Conservation (phyloP, 192 early-diverging fungal species). For the Backusella macrospora region DNA sequence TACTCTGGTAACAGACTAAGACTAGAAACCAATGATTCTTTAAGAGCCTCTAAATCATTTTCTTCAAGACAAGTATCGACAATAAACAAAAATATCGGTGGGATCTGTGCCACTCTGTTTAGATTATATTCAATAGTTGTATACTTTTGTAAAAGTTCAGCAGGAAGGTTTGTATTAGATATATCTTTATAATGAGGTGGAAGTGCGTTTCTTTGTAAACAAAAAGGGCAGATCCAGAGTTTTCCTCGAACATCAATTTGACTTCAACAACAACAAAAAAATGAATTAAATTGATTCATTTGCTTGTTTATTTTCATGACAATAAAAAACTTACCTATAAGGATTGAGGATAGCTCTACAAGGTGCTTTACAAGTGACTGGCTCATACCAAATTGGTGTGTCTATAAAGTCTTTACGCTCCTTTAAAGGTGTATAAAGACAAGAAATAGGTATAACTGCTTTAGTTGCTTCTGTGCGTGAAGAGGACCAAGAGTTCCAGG, state of each 20-base stretch:
- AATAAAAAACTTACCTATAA: constrained; percentile 73
- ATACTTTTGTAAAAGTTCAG: constrained; percentile 88
- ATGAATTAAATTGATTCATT: not conserved
- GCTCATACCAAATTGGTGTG: constrained; percentile 91
- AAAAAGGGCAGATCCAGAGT: constrained; percentile 99
- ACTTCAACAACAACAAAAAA: constrained; percentile 46
- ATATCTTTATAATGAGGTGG: constrained; percentile 98
- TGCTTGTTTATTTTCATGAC: not conserved
- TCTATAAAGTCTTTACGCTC: constrained; percentile 79
- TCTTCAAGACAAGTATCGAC: constrained; percentile 97
- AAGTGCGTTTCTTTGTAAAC: constrained; percentile 94
- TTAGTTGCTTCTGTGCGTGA: constrained; percentile 93
- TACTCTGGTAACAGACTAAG: constrained; percentile 90
- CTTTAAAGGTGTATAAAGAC: constrained; percentile 94
- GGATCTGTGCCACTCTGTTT: constrained; percentile 79
- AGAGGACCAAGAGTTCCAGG: constrained; percentile 98
- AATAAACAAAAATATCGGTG: constrained; percentile 95
- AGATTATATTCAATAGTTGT: constrained; percentile 98
- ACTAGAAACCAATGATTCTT: constrained; percentile 89
- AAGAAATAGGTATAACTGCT: constrained; percentile 91
- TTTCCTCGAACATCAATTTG: constrained; percentile 96
- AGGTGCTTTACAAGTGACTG: constrained; percentile 94
- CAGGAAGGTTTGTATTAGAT: constrained; percentile 86
- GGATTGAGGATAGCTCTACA: constrained; percentile 97
- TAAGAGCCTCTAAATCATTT: constrained; percentile 93